Evolutionary conservation across 495 filamentous ascomycete species (phyloP), one percentile per base, ranked within the genome.

Genomic region (Penicillium goetzii): DNA sequence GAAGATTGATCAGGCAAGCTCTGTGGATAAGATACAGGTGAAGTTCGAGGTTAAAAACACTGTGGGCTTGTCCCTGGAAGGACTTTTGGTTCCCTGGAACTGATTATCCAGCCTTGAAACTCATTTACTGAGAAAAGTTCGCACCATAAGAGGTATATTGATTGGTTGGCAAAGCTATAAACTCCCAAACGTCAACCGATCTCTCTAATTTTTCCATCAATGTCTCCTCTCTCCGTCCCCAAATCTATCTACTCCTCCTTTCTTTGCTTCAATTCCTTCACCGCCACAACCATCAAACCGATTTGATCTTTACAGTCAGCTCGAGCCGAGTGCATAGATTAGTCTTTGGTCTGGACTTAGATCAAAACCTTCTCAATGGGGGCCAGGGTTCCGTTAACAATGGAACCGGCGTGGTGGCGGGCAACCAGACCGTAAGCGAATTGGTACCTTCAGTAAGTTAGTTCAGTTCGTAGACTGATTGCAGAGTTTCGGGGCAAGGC

Each of bases 361-460:
- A 76, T 70, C 57, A 78, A 60, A 15, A 30, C 49, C 26, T 51
- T 19, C 65, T 81, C 78, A 65, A 80, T 61, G 3, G 70, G 55
- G 23, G 60, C 59, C 19, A 84, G 43, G 9, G 79, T 82, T 19
- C 82, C 82, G 58, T 84, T 81, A 59, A 73, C 49, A 51, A 84
- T 73, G 4, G 83, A 75, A 26, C 74, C 81, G 30, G 71, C 77
- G 60, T 84, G 82, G 52, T 76, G 80, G 50, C 81, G 72, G 9
- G 83, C 83, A 59, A 82, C 69, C 40, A 79, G 70, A 8, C 82
- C 83, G 70, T 85, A 85, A 15, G 72, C 76, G 56, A 77, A 76
- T 64, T 76, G 75, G 59, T 77, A 77, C 65, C 74, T 76, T 14
- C 7, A 21, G 58, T 49, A 56, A 25, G 28, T 26, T 1, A 26